phyloP scores from a whole-genome alignment of 2,329 filamentous ascomycete genomes.

The Botryotinia narcissicola region DNA sequence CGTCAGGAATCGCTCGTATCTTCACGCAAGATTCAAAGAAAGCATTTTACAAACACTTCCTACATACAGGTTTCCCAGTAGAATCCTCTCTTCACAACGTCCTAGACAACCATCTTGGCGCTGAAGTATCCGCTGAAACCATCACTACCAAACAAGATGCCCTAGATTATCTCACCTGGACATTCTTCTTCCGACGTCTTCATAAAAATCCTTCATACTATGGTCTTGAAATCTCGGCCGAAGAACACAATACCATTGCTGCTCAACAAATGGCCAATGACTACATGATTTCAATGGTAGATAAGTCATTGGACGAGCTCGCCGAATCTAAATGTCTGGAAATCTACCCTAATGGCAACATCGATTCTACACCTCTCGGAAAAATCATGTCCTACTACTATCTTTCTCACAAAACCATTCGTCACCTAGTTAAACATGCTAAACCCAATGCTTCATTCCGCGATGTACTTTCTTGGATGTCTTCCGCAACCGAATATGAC shows the following conservation, averaged over 20 bases:
- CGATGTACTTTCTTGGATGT: slow-evolving; percentile 90
- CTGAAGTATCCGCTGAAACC: slow-evolving; percentile 90
- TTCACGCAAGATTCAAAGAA: slow-evolving; percentile 98
- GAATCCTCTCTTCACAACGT: slow-evolving; percentile 96
- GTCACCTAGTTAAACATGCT: slow-evolving; percentile 74
- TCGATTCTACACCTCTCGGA: slow-evolving; percentile 85
- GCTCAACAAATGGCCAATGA: slow-evolving; percentile 88
- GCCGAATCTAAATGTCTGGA: slow-evolving; percentile 80
- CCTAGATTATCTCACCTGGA: slow-evolving; percentile 97
- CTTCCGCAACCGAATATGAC: slow-evolving; percentile 89
- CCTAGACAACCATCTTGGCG: slow-evolving; percentile 92
- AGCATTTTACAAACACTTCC: slow-evolving; percentile 98
- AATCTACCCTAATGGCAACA: slow-evolving; percentile 80
- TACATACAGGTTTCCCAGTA: slow-evolving; percentile 96
- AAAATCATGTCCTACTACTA: slow-evolving; percentile 99
- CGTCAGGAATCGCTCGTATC: slow-evolving; percentile 91
- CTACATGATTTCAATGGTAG: slow-evolving; percentile 91
- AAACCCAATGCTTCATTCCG: slow-evolving; percentile 74
- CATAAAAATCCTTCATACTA: slow-evolving; percentile 99
- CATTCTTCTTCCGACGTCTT: slow-evolving; percentile 94
- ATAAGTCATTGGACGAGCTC: slow-evolving; percentile 78
- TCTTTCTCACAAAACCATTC: slow-evolving; percentile 89
- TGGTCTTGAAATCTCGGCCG: slow-evolving; percentile 86
- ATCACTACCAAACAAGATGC: slow-evolving; percentile 95
- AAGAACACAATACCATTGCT: slow-evolving; percentile 83